Conservation (phyloP, 768 basidiomycete species). For the Serendipita vermifera region DNA sequence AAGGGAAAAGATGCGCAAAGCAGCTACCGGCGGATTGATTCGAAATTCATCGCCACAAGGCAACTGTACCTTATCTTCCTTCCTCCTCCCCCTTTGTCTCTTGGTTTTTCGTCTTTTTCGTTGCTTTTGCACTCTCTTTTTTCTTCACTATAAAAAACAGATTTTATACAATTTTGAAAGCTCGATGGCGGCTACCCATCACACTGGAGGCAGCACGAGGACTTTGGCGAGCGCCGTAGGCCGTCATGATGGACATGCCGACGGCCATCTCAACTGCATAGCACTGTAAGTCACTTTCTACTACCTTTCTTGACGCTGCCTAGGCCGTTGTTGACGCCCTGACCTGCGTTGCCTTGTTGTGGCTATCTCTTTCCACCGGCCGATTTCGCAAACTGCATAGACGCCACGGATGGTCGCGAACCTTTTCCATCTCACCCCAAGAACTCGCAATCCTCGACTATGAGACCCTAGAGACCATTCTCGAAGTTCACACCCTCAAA, state of each 20-base stretch:
- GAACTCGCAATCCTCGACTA: slow-evolving; percentile 11
- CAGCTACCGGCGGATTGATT: no score
- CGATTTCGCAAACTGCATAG: not conserved
- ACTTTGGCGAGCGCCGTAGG: not conserved
- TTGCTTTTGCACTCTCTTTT: not conserved
- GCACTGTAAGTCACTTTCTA: not conserved
- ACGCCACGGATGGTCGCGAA: slow-evolving; percentile 12
- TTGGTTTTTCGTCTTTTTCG: not conserved
- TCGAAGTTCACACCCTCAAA: slow-evolving; percentile 12
- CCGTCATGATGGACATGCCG: slow-evolving; percentile 9
- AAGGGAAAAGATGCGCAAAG: no score
- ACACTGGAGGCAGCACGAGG: not conserved
- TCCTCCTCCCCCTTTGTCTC: no score
- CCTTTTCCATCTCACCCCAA: slow-evolving; percentile 11
- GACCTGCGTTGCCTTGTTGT: not conserved
- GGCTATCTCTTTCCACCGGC: no score
- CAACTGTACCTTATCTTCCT: no score
- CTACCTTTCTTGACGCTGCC: not conserved
- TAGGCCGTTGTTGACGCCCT: not conserved
- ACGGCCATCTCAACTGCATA: slow-evolving; percentile 10
- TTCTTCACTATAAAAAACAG: not conserved
- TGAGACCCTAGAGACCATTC: slow-evolving; percentile 1
- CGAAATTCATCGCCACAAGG: no score
- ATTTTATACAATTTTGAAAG: not conserved
- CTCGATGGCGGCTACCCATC: not conserved